Percentiles rank a stretch among this genome's conserved stretches.
Conservation (phyloP, 805 yeast species). For the Wickerhamomyces tratensis region DNA sequence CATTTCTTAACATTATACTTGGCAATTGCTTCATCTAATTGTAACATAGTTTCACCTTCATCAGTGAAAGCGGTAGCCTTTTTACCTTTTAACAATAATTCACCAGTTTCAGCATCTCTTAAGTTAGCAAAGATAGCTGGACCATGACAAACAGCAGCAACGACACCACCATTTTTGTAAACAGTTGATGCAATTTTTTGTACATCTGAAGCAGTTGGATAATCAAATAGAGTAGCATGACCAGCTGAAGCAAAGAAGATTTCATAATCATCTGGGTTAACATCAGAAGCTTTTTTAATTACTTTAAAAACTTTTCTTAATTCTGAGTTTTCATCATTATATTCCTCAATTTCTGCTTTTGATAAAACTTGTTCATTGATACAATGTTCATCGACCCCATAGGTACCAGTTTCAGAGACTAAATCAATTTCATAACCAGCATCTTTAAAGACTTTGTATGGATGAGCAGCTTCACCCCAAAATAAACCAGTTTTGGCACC, state of each 20-base stretch:
- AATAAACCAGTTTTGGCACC: constrained; percentile 55
- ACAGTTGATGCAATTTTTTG: constrained; percentile 36
- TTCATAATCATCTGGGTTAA: constrained; percentile 38
- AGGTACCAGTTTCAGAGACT: constrained; percentile 49
- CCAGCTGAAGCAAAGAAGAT: constrained; percentile 60
- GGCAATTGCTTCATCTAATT: constrained; percentile 17
- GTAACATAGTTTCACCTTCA: constrained; percentile 34
- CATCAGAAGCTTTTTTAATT: constrained; percentile 37
- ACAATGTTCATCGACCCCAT: constrained; percentile 52
- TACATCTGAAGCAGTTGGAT: constrained; percentile 38
- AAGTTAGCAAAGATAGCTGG: constrained; percentile 48
- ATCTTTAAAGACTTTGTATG: constrained; percentile 36
- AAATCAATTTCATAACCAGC: constrained; percentile 45
- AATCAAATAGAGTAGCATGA: constrained; percentile 53
- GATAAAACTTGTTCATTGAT: constrained; percentile 26
- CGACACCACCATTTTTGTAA: constrained; percentile 42
- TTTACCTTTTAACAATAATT: constrained; percentile 39
- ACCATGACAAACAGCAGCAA: constrained; percentile 63
- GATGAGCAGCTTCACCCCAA: constrained; percentile 50
- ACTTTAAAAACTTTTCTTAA: constrained; percentile 28
- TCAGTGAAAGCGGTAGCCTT: constrained; percentile 53
- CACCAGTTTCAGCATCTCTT: constrained; percentile 30
- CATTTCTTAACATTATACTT: constrained; percentile 24
- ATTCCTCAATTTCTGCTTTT: constrained; percentile 33
- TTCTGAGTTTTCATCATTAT: constrained; percentile 27